Conservation (phyloP, 1,139 yeast genomes). For the Geotrichum armillariae region DNA sequence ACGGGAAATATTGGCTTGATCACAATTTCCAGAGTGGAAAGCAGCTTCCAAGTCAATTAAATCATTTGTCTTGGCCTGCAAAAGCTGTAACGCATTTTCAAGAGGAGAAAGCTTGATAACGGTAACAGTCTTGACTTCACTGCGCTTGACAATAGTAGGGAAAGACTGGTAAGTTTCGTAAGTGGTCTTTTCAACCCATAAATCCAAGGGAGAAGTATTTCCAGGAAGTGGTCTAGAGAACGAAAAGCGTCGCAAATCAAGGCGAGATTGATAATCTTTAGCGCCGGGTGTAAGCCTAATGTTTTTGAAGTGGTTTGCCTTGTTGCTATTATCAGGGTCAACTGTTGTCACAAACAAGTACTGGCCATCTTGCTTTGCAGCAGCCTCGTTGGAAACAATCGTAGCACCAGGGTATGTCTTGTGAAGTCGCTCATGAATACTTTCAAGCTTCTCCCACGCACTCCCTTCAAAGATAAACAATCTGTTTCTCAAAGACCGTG, state of each 20-base stretch:
- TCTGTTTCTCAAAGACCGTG: constrained; percentile 69
- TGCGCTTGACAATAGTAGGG: constrained; percentile 87
- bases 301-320: constrained; percentile 16
- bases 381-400: constrained; percentile 65
- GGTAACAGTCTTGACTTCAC: constrained; percentile 60
- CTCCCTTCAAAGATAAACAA: constrained; percentile 82
- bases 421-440: constrained; percentile 75
- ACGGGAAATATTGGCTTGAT: constrained; percentile 50
- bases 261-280: constrained; percentile 39
- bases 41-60: constrained; percentile 66
- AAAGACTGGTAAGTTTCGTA: constrained; percentile 74
- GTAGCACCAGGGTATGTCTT: constrained; percentile 82
- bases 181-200: constrained; percentile 88
- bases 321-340: constrained; percentile 47
- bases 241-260: constrained; percentile 70
- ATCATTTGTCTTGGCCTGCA: constrained; percentile 69
- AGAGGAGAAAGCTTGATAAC: constrained; percentile 76
- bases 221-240: constrained; percentile 75
- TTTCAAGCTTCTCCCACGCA: constrained; percentile 84
- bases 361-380: constrained; percentile 70
- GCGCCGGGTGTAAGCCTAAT: constrained; percentile 33
- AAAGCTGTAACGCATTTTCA: constrained; percentile 73
- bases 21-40: constrained; percentile 54
- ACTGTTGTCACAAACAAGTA: constrained; percentile 72
- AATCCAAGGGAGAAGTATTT: constrained; percentile 65